These are phyloP conservation scores for Penstemon davidsonii DNA, from an alignment of 257 asterid genomes.

Conservation along the genomic window DNA sequence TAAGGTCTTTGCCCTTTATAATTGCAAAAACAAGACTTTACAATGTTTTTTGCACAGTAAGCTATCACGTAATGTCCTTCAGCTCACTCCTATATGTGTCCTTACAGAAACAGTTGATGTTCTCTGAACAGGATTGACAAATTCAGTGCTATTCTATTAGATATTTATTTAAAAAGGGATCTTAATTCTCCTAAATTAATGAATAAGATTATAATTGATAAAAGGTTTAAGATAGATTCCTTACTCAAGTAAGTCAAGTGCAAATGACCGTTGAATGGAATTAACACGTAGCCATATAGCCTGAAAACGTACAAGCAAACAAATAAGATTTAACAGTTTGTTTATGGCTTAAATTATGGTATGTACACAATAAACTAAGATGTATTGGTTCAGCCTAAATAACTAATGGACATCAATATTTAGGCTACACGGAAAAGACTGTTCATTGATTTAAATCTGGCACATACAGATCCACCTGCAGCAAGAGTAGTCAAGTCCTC, in stretches of 20 bases:
- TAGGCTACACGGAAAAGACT: conserved; percentile 24
- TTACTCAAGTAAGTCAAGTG: conserved; percentile 95
- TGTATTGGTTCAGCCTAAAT: conserved; percentile 8
- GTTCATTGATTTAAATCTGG: conserved; percentile 42
- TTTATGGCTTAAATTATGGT: conserved; percentile 22
- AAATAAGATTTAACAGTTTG: conserved; percentile 15
- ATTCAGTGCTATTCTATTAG: conserved; percentile 1
- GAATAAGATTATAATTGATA: conserved; percentile 16
- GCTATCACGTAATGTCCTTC: neutral
- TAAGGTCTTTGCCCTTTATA: neutral
- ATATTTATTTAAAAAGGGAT: neutral
- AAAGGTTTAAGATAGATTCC: conserved; percentile 35
- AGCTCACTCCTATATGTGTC: neutral
- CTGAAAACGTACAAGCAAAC: conserved; percentile 52
- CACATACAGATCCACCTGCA: conserved; percentile 99
- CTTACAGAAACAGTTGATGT: conserved; percentile 6
- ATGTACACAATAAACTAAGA: neutral
- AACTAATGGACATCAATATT: conserved; percentile 15
- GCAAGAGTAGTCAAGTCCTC: conserved; percentile 99
- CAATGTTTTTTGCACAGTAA: neutral
- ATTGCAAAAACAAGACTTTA: conserved; percentile 3
- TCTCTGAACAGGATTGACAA: conserved; percentile 18
- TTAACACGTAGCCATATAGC: conserved; percentile 79
- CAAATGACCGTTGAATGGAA: conserved; percentile 87
- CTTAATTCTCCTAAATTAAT: conserved; percentile 15